phyloP scores from a whole-genome alignment of 306 rosid species.

The Pueraria montana region DNA sequence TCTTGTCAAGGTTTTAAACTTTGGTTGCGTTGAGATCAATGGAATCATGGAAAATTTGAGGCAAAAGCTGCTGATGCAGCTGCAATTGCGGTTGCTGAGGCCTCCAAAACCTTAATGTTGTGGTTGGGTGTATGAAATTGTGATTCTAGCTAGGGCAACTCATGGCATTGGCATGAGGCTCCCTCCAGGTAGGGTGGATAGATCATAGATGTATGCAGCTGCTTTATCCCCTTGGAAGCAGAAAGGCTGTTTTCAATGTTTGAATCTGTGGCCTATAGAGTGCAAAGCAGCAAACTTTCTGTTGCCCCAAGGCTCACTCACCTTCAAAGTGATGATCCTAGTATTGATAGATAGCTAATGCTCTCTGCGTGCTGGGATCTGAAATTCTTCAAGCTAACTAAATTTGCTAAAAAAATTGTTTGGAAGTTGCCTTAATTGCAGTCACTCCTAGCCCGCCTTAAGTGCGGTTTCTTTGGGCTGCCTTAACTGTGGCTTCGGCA shows the following conservation, averaged over 20 bases:
- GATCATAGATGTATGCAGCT: too few relatives aligned
- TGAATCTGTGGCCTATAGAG: neutral
- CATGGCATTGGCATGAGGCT: too few relatives aligned
- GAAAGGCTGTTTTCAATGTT: neutral
- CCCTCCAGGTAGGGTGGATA: too few relatives aligned
- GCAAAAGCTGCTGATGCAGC: neutral
- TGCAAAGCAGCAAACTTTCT: neutral
- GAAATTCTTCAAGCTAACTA: conserved; percentile 6
- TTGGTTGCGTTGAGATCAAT: neutral
- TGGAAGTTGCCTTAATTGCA: neutral
- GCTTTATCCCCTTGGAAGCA: too few relatives aligned
- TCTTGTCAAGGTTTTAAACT: neutral
- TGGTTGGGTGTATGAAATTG: too few relatives aligned
- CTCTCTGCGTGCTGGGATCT: neutral
- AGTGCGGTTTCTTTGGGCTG: neutral
- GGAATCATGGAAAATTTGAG: neutral
- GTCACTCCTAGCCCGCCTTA: neutral
- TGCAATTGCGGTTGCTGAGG: too few relatives aligned
- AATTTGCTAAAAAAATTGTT: neutral
- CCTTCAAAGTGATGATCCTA: neutral
- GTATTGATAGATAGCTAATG: neutral
- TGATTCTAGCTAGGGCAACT: too few relatives aligned
- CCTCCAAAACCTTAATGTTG: neutral
- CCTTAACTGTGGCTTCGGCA: neutral
- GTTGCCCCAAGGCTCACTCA: neutral